phyloP scores from a whole-genome alignment of 495 filamentous ascomycete species.

The Trichoderma erinaceum region DNA sequence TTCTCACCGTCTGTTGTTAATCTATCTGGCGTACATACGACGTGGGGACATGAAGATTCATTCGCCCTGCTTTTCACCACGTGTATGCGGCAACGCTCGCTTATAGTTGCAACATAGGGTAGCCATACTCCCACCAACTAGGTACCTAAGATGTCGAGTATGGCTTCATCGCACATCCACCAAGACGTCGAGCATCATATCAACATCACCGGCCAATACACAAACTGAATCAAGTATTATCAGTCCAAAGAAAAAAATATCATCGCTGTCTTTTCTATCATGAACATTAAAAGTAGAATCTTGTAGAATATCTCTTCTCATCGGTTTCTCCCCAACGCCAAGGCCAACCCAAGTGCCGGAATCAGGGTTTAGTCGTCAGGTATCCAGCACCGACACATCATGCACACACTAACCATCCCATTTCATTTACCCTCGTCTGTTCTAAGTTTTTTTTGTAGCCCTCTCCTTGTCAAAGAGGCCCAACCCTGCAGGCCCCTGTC shows the following conservation, averaged over 20 bases:
- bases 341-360: not conserved
- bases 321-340: slow-evolving; percentile 7
- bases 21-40: slow-evolving; percentile 5
- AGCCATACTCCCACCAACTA: too few relatives aligned
- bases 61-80: too few relatives aligned
- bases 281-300: not conserved
- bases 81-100: too few relatives aligned
- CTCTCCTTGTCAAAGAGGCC: not conserved
- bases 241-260: slow-evolving; percentile 15
- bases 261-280: slow-evolving; percentile 23
- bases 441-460: not conserved
- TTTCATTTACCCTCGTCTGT: not conserved
- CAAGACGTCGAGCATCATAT: not conserved
- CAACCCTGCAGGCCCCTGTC: not conserved
- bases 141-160: too few relatives aligned
- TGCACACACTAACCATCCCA: not conserved
- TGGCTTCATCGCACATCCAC: not conserved
- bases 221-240: not conserved
- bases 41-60: not conserved
- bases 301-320: not conserved
- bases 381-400: slow-evolving; percentile 1
- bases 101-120: too few relatives aligned
- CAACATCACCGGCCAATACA: too few relatives aligned
- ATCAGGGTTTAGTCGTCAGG: not conserved
- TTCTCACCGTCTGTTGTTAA: not conserved